phyloP scores from a whole-genome alignment of 306 rosid species.

The Vicia sativa region DNA sequence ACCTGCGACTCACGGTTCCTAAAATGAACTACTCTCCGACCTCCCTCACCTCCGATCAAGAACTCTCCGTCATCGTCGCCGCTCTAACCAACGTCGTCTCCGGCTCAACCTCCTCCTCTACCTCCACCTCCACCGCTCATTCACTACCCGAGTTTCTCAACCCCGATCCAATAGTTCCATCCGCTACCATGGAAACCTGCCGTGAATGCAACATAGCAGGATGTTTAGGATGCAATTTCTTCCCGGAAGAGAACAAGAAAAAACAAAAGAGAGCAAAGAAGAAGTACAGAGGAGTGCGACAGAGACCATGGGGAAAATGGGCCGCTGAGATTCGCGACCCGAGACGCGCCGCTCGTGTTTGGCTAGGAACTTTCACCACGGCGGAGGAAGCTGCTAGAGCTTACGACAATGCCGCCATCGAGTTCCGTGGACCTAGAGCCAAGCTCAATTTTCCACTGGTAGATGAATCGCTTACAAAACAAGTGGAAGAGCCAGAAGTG shows the following conservation, averaged over 20 bases:
- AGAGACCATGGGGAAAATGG: slow-evolving; percentile 98
- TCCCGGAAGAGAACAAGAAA: slow-evolving; percentile 46
- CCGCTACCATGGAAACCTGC: slow-evolving; percentile 49
- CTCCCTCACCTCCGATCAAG: slow-evolving; percentile 64
- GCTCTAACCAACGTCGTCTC: slow-evolving; percentile 76
- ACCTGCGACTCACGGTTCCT: background rate
- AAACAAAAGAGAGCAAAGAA: slow-evolving; percentile 58
- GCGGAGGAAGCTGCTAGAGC: slow-evolving; percentile 92
- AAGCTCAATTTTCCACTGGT: slow-evolving; percentile 81
- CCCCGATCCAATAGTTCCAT: background rate
- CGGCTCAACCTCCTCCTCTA: slow-evolving; percentile 50
- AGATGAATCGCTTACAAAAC: slow-evolving; percentile 47
- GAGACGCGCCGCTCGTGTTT: slow-evolving; percentile 62
- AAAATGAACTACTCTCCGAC: slow-evolving; percentile 40
- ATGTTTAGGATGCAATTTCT: slow-evolving; percentile 68
- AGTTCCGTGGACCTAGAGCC: slow-evolving; percentile 89
- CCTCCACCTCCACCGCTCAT: slow-evolving; percentile 29
- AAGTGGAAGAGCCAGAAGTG: slow-evolving; percentile 8
- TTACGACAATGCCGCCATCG: slow-evolving; percentile 79
- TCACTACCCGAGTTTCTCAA: background rate
- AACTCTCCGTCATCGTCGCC: slow-evolving; percentile 67
- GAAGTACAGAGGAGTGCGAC: slow-evolving; percentile 89
- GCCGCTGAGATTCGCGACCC: slow-evolving; percentile 96
- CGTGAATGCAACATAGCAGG: slow-evolving; percentile 55
- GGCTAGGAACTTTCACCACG: slow-evolving; percentile 82